Evolutionary conservation across 2,329 filamentous ascomycete species (phyloP), one percentile per base, ranked within the genome.

Genomic region (Venturiaceae sp.): DNA sequence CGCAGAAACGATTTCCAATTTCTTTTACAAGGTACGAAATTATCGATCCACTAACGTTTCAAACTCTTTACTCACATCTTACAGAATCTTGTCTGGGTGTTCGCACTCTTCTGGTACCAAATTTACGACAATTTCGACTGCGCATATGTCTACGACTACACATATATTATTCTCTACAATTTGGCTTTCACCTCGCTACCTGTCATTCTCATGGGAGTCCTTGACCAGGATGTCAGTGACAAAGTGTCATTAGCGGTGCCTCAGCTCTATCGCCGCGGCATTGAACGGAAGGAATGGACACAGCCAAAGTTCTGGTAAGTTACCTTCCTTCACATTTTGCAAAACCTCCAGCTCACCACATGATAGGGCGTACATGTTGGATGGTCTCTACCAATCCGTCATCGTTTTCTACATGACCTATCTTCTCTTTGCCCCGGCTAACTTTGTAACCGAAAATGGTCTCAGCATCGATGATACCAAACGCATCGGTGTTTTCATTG

Each of bases 161-260:
- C 90, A 39, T 99, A 97, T 75, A 96, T 99, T 67, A 80, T 97
- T 62, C 82, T 97, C 69, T 96, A 95, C 80, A 97, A 97, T 75
- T 78, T 99, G 71, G 88, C 92, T 60, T 99, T 99, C 74, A 99
- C 94, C 5, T 99, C 94, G 16, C 75, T 99, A 21, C 91, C 94
- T 2, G 89, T 97, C 61, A 92, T 94, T 64, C 83, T 99, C 65
- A 95, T 97, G 84, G 94, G 94, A 74, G 88, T 99, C 44, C 80
- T 99, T 62, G 94, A 99, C 68, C 94, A 99, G 75, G 94, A 99
- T 70, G 92, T 99, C 52, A 90, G 90, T 64, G 94, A 97, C 71
- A 87, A 86, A 68, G 90, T 99, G 32, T 96, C 94, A 8, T 78
- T 99, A 62, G 92, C 90, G 57, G 92, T 99, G 53, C 94, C 94